Evolutionary conservation across 116 monocot genomes (phyloP), one percentile per base, ranked within the genome.

Genomic region (Iris pallida): DNA sequence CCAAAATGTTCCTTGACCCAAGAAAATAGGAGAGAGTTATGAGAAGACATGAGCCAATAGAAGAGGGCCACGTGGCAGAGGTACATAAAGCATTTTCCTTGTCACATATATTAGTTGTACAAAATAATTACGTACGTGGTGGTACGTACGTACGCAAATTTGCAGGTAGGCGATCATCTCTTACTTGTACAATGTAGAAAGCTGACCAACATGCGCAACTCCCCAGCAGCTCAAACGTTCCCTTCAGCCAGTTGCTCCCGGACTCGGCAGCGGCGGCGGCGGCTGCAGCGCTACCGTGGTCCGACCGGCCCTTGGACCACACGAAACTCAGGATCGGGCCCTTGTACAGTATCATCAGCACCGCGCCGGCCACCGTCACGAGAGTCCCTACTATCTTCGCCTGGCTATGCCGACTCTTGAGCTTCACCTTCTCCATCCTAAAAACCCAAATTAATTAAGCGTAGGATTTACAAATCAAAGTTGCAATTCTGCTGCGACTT

Each of bases 101-200:
- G n/a, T n/a, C n/a, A n/a, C n/a, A 30, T 30, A 30, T 30, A 30
- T 30, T 30, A 0, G 30, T 30, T 30, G 30, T 30, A 30, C 30
- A 30, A 30, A 30, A 30, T 30, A 30, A 30, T 30, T 30, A 30
- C 30, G 30, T 30, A 3, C 30, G 3, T 30, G 30, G 30, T n/a
- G n/a, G n/a, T n/a, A n/a, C n/a, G n/a, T n/a, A n/a, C n/a, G n/a
- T 30, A 30, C 30, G 30, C 30, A 30, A 30, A n/a, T n/a, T 30
- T 30, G 30, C 30, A 30, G 2, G 3, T 30, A 13, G 12, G 4
- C 6, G 14, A 4, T 11, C 13, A 13, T 16, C 47, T 52, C 20
- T 64, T 72, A 93, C 93, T 44, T 93, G 93, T 4, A 95, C 51
- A 15, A 95, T 70, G 82, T 83, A 95, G 84, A 95, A 95, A 3